Conservation (phyloP, 2,329 filamentous ascomycete species). For the Diaporthe australafricana region DNA sequence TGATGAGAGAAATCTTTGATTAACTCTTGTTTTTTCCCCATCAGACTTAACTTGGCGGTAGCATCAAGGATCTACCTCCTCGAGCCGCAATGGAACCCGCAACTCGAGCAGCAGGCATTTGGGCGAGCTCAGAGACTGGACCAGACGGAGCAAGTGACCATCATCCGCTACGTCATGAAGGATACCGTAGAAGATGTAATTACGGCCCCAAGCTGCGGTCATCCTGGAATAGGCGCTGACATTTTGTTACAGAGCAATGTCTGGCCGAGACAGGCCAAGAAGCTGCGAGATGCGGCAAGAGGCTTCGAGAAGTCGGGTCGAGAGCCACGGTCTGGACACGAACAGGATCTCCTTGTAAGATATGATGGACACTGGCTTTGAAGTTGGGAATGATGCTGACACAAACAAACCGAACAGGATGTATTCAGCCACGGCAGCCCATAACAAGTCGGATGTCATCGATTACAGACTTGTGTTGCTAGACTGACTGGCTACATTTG, state of each 20-base stretch:
- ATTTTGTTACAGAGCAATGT: constrained; percentile 22
- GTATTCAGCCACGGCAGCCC: constrained; percentile 1
- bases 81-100: constrained; percentile 67
- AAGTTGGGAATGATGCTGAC: neutral
- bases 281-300: constrained; percentile 4
- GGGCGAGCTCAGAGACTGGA: constrained; percentile 60
- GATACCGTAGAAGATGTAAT: constrained; percentile 57
- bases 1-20: no score
- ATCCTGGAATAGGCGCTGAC: constrained; percentile 20
- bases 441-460: constrained; percentile 9
- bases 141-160: constrained; percentile 54
- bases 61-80: constrained; percentile 63
- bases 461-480: constrained; percentile 4
- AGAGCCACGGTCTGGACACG: neutral
- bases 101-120: constrained; percentile 63
- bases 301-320: constrained; percentile 5
- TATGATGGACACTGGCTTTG: neutral
- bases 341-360: constrained; percentile 6
- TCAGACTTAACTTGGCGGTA: constrained; percentile 60
- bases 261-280: constrained; percentile 18
- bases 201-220: constrained; percentile 28
- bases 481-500: neutral
- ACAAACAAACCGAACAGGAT: neutral
- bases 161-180: constrained; percentile 58
- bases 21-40: neutral